Evolutionary conservation across 495 filamentous ascomycete species (phyloP), one percentile per base, ranked within the genome.

Genomic region (Pseudevernia furfuracea): DNA sequence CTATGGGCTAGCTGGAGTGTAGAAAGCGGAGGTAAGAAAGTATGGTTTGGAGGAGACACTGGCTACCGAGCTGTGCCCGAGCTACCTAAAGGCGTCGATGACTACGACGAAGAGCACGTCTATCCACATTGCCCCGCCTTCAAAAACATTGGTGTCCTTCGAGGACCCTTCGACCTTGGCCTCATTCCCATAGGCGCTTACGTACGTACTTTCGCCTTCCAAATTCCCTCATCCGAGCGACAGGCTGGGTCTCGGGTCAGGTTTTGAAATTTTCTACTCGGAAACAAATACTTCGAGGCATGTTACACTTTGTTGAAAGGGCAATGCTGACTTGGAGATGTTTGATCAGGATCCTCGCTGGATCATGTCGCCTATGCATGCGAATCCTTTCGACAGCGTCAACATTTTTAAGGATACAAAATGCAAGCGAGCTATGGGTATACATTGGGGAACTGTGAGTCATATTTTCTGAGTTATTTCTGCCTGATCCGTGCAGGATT

Each of bases 181-280:
- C 70, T 98, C 68, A 95, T 98, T 63, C 94, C 94, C 32, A 96
- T 98, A 66, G 94, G 93, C 34, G 94, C 94, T 28, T 98, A 98
- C 71, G 52, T 55, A 55, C 19, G 52, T 53, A 30, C 12, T 34
- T 5, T 10, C 2, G 1, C 30, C n/a, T 34, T 21, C 52, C 15
- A 21, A 21, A 9, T 34, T 9, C 25, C 43, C 2, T 34, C 7
- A 11, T 21, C 19, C 25, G 52, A 55, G 25, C 2, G 30, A 55
- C 28, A 21, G 0, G 52, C 30, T 34, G 7, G 30, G 52, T 55
- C 19, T 55, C n/a, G 14, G 7, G 2, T 28, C 12, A 30, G 15
- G 0, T 1, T 28, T 28, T 1, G 25, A 12, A 4, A 28, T 12
- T 30, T 6, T 12, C 1, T 9, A 19, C 25, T 7, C 14, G 15